Conservation (phyloP, 2,329 filamentous ascomycete species). For the Mycosphaerella sp. region DNA sequence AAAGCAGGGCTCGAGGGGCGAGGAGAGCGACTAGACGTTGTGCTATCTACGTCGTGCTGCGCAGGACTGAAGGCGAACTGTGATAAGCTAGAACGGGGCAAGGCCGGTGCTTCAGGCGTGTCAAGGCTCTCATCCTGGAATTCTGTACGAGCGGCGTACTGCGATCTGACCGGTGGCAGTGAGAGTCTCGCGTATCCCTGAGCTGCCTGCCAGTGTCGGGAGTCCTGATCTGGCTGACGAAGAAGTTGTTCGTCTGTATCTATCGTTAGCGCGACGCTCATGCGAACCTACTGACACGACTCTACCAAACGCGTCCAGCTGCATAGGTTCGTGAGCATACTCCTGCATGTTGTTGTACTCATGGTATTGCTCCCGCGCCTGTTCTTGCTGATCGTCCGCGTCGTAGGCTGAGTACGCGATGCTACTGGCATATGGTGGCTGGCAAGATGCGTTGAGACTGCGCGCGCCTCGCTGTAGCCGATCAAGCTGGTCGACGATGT, state of each 20-base stretch:
- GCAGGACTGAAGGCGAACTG: conserved; percentile 25
- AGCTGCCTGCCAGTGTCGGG: conserved; percentile 33
- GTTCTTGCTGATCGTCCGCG: conserved; percentile 4
- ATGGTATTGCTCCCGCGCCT: not conserved
- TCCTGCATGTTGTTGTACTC: not conserved
- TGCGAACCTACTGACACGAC: not conserved
- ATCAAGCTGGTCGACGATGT: conserved; percentile 29
- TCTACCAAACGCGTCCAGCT: conserved; percentile 47
- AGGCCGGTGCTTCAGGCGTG: not conserved
- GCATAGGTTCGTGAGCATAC: conserved; percentile 14
- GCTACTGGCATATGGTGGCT: conserved; percentile 5
- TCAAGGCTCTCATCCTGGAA: not conserved
- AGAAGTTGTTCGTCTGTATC: conserved; percentile 35
- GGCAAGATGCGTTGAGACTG: conserved; percentile 1
- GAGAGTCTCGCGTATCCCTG: conserved; percentile 37
- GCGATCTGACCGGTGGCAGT: conserved; percentile 23
- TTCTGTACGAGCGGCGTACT: not conserved
- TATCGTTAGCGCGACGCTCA: conserved; percentile 12
- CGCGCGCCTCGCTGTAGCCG: conserved; percentile 22
- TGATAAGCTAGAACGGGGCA: not conserved
- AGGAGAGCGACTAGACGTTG: conserved; percentile 22
- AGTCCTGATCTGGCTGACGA: conserved; percentile 30
- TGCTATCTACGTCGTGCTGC: conserved; percentile 29
- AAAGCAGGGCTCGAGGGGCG: conserved; percentile 39
- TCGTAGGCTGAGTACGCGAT: conserved; percentile 12